Evolutionary conservation across 305 asterid species (phyloP), one percentile per base, ranked within the genome.

Genomic region (Solanum aculeatissimum): DNA sequence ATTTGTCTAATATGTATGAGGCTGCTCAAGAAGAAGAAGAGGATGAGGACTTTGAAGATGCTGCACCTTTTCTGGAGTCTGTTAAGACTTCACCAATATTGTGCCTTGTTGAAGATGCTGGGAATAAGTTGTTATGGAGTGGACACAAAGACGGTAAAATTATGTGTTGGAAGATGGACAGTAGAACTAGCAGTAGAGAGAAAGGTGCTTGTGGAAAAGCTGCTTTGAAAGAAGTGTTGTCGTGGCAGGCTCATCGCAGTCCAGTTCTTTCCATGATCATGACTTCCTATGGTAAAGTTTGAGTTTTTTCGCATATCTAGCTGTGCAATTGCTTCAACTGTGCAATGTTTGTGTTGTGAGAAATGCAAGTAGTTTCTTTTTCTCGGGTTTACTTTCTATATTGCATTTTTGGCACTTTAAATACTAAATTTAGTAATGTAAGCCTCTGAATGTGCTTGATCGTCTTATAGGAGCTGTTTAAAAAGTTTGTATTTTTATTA

Each of bases 131-230:
- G 82, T 92, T 96, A 78, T 96, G 99, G 99, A 96, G 92, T 90
- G 99, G 99, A 84, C 99, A 96, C 45, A 93, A 83, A 86, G 99
- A 96, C 84, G 99, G 99, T 83, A 94, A 83, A 87, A 92, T 96
- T 72, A 85, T 91, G 90, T 93, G 97, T 85, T 96, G 99, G 99
- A 92, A 91, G 95, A 86, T 89, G 89, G 89, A 87, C 78, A 84
- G 85, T 49, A 74, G 83, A 68, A 77, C 40, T 77, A 51, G 65
- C 16, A 29, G 65, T 18, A 51, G 47, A 77, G 65, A 51, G 82
- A 77, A 77, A 51, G 87, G 91, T 55, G 87, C 62, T 85, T 92
- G 89, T 29, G 55, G 85, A 74, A 68, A 60, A 38, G 9, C 35
- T 83, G 43, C 57, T 11, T 91, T 94, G 84, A 88, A 86, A 71